phyloP scores from a whole-genome alignment of 2,329 filamentous ascomycete genomes.

The Aureobasidium sp. region DNA sequence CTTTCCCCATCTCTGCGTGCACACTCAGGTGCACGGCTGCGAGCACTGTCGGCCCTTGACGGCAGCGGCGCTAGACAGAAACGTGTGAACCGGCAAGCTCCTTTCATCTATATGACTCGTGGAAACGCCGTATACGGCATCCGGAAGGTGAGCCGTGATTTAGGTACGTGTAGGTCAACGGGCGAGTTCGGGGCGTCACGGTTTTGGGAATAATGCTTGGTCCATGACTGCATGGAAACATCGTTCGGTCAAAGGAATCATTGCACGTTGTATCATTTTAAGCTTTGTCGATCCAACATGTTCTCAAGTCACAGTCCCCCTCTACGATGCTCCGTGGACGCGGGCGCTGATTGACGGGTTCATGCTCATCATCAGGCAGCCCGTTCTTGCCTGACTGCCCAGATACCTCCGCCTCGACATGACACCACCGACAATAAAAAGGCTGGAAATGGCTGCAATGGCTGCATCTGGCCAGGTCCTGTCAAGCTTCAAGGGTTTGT shows the following conservation, averaged over 20 bases:
- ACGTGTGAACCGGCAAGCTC: neutral
- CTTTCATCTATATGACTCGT: slow-evolving; percentile 9
- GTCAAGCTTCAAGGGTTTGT: neutral
- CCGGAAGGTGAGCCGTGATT: neutral
- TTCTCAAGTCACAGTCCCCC: neutral
- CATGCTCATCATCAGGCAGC: slow-evolving; percentile 6
- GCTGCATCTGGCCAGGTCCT: neutral
- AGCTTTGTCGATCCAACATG: neutral
- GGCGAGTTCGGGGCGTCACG: neutral
- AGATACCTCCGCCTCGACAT: neutral
- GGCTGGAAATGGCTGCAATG: neutral
- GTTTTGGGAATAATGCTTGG: neutral
- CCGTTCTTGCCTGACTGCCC: neutral
- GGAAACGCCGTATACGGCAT: neutral
- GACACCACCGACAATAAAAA: neutral
- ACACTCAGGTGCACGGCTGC: neutral
- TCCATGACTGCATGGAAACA: neutral
- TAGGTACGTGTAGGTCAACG: neutral
- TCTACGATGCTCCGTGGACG: neutral
- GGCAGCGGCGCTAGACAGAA: slow-evolving; percentile 4
- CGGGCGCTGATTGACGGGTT: neutral
- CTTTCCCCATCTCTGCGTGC: neutral
- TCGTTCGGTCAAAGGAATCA: neutral
- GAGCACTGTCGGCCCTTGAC: neutral
- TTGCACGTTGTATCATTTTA: neutral